phyloP scores from a whole-genome alignment of 371 early-diverging fungal genomes.

The Rhizopus stolonifer region DNA sequence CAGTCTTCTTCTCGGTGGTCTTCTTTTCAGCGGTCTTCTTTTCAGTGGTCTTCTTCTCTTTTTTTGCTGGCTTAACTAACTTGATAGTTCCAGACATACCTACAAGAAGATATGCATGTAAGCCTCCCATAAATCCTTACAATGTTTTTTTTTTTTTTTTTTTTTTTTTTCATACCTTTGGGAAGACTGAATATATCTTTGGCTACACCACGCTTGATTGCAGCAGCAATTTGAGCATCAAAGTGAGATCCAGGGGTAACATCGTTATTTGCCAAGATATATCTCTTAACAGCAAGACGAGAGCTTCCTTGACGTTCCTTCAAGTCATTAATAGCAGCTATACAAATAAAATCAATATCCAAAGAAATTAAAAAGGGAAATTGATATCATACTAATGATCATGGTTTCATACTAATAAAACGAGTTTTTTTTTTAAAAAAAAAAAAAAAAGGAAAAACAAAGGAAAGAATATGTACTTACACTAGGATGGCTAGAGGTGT shows the following conservation, averaged over 20 bases:
- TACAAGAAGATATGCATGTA: not conserved
- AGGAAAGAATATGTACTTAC: too few relatives aligned
- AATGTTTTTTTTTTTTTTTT: too few relatives aligned
- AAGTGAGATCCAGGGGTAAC: conserved; percentile 45
- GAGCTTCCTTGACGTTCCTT: conserved; percentile 72
- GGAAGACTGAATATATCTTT: conserved; percentile 59
- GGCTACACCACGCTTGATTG: conserved; percentile 60
- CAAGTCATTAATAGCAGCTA: conserved; percentile 50
- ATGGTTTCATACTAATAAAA: conserved; percentile 17
- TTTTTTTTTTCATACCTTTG: too few relatives aligned
- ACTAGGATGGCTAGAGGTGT: conserved; percentile 1
- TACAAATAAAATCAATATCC: not conserved
- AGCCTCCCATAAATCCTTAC: too few relatives aligned
- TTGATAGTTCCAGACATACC: conserved; percentile 22
- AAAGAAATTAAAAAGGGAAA: not conserved
- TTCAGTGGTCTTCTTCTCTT: conserved; percentile 33
- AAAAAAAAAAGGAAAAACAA: not conserved
- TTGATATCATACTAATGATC: conserved; percentile 16
- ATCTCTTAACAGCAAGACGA: conserved; percentile 74
- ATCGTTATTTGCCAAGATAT: conserved; percentile 68
- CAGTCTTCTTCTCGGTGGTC: not conserved
- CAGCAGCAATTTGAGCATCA: conserved; percentile 56
- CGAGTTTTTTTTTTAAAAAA: not conserved
- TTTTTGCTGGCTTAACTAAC: conserved; percentile 52
- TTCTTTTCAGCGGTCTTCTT: conserved; percentile 37